Conservation (phyloP, 768 basidiomycete species). For the Kwoniella europaea region DNA sequence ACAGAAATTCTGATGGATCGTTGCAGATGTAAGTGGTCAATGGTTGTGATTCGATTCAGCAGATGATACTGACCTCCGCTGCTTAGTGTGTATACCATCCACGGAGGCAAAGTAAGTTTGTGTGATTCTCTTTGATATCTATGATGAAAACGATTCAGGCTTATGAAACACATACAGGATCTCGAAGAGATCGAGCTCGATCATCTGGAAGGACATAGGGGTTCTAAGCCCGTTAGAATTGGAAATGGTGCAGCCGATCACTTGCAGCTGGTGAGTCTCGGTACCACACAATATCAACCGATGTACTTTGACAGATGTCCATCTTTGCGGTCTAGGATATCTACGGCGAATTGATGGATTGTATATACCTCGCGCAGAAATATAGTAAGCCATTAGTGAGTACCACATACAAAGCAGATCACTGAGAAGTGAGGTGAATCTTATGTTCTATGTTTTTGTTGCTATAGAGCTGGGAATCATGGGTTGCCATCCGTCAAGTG, state of each 20-base stretch:
- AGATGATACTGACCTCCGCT: neutral
- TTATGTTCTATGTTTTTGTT: too few species aligned
- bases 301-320: slow-evolving; percentile 10
- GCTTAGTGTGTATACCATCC: slow-evolving; percentile 75
- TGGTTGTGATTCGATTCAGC: neutral
- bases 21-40: slow-evolving; percentile 75
- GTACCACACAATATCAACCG: neutral
- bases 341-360: slow-evolving; percentile 92
- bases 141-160: too few species aligned
- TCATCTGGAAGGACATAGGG: slow-evolving; percentile 74
- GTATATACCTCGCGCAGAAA: slow-evolving; percentile 95
- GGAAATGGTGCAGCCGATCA: slow-evolving; percentile 97
- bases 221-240: slow-evolving; percentile 63
- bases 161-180: slow-evolving; percentile 58
- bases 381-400: slow-evolving; percentile 63
- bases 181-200: slow-evolving; percentile 80
- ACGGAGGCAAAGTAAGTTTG: slow-evolving; percentile 64
- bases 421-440: too few species aligned
- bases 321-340: slow-evolving; percentile 70
- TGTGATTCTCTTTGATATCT: too few species aligned
- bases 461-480: slow-evolving; percentile 55
- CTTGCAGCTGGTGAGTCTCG: slow-evolving; percentile 72
- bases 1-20: slow-evolving; percentile 85
- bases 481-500: slow-evolving; percentile 58
- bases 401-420: neutral